Evolutionary conservation across 2,329 filamentous ascomycete species (phyloP).

Genomic region (Claviceps citrina): DNA sequence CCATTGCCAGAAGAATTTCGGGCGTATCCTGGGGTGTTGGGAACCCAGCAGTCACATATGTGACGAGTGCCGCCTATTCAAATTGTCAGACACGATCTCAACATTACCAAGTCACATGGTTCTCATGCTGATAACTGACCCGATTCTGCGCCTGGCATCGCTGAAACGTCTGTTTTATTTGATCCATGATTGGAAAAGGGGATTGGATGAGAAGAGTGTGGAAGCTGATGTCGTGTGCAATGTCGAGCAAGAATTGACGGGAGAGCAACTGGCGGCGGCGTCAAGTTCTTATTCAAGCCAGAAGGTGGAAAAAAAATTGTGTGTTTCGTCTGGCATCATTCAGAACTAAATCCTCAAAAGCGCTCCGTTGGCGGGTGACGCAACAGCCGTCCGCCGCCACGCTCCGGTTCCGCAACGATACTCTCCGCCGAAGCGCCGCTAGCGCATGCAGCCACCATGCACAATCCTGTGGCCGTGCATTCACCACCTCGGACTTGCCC

Average conservation of each 20-base stretch:
- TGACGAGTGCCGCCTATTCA: conserved; percentile 64
- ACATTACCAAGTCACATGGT: background rate
- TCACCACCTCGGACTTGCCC: conserved; percentile 10
- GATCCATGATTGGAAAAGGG: conserved; percentile 30
- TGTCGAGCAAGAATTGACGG: background rate
- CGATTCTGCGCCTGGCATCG: conserved; percentile 43
- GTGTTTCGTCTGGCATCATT: no score
- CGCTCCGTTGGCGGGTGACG: background rate
- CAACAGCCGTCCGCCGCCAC: background rate
- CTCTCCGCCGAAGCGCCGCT: background rate
- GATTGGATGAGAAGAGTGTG: no score
- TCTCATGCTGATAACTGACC: conserved; percentile 27
- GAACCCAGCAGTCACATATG: conserved; percentile 91
- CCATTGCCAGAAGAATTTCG: conserved; percentile 73
- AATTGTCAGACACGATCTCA: background rate
- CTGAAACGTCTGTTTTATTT: conserved; percentile 42
- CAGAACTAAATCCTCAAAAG: no score
- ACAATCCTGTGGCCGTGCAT: conserved; percentile 6
- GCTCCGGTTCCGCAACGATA: conserved; percentile 5
- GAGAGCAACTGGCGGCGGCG: background rate
- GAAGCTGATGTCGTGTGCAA: no score
- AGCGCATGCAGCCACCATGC: conserved; percentile 5
- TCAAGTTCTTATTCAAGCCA: background rate
- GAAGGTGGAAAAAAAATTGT: no score
- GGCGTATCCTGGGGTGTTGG: conserved; percentile 70